Base-by-base conservation (phyloP, 2,329 filamentous ascomycete species). In the Penicillium hesseltinei region DNA sequence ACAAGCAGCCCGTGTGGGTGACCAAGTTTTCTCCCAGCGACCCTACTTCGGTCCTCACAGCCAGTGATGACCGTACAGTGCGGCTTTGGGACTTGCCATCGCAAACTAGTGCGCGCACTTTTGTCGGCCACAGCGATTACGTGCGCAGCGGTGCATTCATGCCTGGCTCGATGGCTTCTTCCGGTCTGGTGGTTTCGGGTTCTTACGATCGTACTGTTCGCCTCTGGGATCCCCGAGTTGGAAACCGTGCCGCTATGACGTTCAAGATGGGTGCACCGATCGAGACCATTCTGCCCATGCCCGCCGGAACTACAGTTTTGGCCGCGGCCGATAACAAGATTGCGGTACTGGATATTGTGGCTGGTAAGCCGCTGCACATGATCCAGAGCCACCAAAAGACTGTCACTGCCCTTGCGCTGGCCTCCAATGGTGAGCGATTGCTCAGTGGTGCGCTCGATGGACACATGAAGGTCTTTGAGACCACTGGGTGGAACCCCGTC, bases 311-410 rank as follows among this genome's bases (percentile, higher is more conserved):
- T 5, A 92, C 90, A 4, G 80, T 99, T 25, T 82, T 97, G 35
- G 92, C 92, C 13, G 86, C 93, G 2, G 87, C 92, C 19, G 92
- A 90, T 57, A 95, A 90, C 70, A 85, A 90, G 61, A 91, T 99
- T 68, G 92, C 90, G 6, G 91, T 99, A 11, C 82, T 99, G 60
- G 94, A 99, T 73, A 84, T 99, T 44, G 89, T 97, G 17, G 93
- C 92, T 49, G 94, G 90, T 27, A 91, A 91, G 70, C 92, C 93
- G 5, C 80, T 96, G 57, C 88, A 92, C 66, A 81, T 96, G 70
- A 88, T 99, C 62, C 88, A 88, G 66, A 97, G 95, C 73, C 94
- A 99, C 76, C 94, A 99, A 72, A 99, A 97, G 84, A 96, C 94
- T 0, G 92, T 99, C 59, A 97, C 94, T 0, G 88, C 89, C 8